Conservation (phyloP, 2,329 filamentous ascomycete species). For the Colletotrichum sp. region DNA sequence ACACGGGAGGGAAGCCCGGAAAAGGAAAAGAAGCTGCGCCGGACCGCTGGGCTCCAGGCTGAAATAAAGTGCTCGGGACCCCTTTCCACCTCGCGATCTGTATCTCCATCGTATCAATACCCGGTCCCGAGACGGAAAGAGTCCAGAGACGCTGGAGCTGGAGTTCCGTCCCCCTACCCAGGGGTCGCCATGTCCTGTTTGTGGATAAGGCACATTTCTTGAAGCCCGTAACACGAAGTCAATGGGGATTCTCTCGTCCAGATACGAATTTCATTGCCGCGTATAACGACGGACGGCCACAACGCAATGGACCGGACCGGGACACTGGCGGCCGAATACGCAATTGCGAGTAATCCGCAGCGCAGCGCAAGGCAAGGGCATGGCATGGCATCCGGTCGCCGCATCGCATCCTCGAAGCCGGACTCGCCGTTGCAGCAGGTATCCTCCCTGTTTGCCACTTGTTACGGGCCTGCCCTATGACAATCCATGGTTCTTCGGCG, state of each 20-base stretch:
- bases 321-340: background rate
- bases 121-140: constrained; percentile 6
- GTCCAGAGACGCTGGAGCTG: background rate
- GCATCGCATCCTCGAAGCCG: background rate
- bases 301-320: background rate
- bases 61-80: background rate
- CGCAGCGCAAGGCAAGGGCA: background rate
- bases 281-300: background rate
- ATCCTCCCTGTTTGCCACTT: background rate
- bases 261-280: background rate
- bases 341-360: background rate
- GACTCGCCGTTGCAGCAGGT: background rate
- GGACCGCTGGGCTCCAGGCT: background rate
- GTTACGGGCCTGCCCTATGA: background rate
- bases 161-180: background rate
- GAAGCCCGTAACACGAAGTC: background rate
- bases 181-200: background rate
- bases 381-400: background rate
- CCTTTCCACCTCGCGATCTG: background rate
- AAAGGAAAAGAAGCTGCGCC: background rate
- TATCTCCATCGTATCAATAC: constrained; percentile 10
- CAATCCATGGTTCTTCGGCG: background rate
- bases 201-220: background rate
- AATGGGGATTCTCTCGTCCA: background rate
- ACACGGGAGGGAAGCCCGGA: background rate